Percentiles rank a stretch among this genome's conserved stretches.
phyloP scores from a whole-genome alignment of 176 grass and related monocot species.

The Ensete ventricosum region DNA sequence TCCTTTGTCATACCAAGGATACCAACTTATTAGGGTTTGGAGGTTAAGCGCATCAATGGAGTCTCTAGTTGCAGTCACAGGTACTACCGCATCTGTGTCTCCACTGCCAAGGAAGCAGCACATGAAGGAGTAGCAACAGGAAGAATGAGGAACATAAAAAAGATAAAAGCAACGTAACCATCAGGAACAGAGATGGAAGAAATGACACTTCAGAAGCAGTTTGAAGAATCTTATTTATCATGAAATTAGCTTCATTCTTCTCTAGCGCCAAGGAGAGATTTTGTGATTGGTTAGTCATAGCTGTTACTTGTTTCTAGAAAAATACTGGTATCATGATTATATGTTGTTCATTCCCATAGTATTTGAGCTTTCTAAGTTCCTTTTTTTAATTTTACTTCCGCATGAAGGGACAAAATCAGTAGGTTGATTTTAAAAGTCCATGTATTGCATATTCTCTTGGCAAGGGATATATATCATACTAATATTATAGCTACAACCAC shows the following conservation, averaged over 20 bases:
- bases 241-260: neutral
- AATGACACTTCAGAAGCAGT: neutral
- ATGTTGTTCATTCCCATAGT: no score
- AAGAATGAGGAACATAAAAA: neutral
- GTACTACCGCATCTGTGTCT: conserved; percentile 95
- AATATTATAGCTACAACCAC: no score
- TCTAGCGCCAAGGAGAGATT: no score
- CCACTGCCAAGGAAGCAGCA: conserved; percentile 31
- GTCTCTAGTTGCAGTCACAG: conserved; percentile 90
- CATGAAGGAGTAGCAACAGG: neutral
- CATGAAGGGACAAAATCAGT: no score
- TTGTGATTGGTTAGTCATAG: no score
- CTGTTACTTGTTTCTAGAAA: no score
- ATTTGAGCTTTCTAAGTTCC: no score
- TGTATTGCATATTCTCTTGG: no score
- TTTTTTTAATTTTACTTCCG: no score
- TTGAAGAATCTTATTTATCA: neutral
- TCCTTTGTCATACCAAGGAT: conserved; percentile 78
- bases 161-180: neutral
- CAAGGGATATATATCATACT: no score
- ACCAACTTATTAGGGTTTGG: conserved; percentile 60
- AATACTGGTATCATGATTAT: no score
- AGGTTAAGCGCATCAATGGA: conserved; percentile 80
- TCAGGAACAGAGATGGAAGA: neutral
- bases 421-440: no score